A percentile compares a stretch with the other conserved stretches of the same genome.
phyloP scores from a whole-genome alignment of 129 eudicot genomes.

The Logfia minima region DNA sequence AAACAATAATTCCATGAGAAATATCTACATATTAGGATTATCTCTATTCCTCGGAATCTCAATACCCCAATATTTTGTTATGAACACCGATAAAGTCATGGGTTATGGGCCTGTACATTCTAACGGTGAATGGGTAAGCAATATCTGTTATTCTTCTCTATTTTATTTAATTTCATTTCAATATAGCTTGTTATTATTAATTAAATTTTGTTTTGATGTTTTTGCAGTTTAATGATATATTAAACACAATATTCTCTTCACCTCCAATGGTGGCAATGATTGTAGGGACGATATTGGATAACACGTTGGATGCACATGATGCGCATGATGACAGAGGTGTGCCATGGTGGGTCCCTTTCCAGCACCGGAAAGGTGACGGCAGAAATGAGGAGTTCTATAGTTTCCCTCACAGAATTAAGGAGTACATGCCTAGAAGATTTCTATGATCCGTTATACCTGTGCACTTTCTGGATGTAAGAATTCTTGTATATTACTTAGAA shows the following conservation, averaged over 20 bases:
- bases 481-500: slow-evolving; percentile 33
- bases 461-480: slow-evolving; percentile 20
- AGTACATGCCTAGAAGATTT: slow-evolving; percentile 71
- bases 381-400: slow-evolving; percentile 90
- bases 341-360: slow-evolving; percentile 91
- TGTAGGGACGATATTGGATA: slow-evolving; percentile 72
- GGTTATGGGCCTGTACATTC: slow-evolving; percentile 79
- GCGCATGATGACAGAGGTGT: slow-evolving; percentile 74
- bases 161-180: background rate
- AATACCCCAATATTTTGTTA: slow-evolving; percentile 79
- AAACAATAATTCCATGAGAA: slow-evolving; percentile 88
- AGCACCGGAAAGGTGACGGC: slow-evolving; percentile 65
- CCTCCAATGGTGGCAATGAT: slow-evolving; percentile 83
- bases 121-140: slow-evolving; percentile 82
- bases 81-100: slow-evolving; percentile 47
- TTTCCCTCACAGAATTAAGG: slow-evolving; percentile 65
- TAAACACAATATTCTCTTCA: slow-evolving; percentile 83
- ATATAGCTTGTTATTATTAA: background rate
- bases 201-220: background rate
- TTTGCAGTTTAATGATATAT: slow-evolving; percentile 84
- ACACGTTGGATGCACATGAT: slow-evolving; percentile 64
- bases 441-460: slow-evolving; percentile 31
- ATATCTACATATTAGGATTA: slow-evolving; percentile 76
- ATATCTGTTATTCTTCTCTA: background rate
- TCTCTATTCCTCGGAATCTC: slow-evolving; percentile 89